phyloP scores from a whole-genome alignment of 2,329 filamentous ascomycete genomes.

The Claviceps sp. region DNA sequence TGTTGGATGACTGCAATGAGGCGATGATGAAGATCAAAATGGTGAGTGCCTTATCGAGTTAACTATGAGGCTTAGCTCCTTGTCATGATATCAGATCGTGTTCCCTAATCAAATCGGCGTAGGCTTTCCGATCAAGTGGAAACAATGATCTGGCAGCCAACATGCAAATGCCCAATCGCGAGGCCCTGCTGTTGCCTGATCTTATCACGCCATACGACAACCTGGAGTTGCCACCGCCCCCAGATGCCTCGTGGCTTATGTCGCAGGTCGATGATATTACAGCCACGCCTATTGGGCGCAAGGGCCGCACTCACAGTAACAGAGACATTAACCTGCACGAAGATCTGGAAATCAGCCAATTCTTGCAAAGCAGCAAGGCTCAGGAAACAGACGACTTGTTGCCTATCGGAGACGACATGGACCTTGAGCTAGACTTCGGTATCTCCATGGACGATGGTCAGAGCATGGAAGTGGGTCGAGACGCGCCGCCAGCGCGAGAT shows the following conservation, averaged over 20 bases:
- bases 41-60: constrained; percentile 37
- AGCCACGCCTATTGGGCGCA: constrained; percentile 39
- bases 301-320: constrained; percentile 43
- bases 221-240: constrained; percentile 63
- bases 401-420: constrained; percentile 52
- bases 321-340: constrained; percentile 57
- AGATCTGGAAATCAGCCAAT: constrained; percentile 64
- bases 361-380: constrained; percentile 54
- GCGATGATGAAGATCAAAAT: constrained; percentile 97
- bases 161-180: constrained; percentile 67
- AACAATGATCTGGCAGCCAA: constrained; percentile 91
- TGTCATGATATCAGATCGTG: background rate
- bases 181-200: constrained; percentile 80
- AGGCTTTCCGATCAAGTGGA: constrained; percentile 89
- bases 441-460: constrained; percentile 56
- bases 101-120: constrained; percentile 16
- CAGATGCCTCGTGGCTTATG: constrained; percentile 74
- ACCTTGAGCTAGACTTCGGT: constrained; percentile 61
- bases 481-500: constrained; percentile 55
- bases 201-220: constrained; percentile 85
- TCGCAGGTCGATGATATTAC: constrained; percentile 56
- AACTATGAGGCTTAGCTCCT: background rate
- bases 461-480: constrained; percentile 82
- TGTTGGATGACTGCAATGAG: constrained; percentile 95
- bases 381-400: constrained; percentile 45